Percentiles rank a stretch among this genome's conserved stretches.
Conservation (phyloP, 1,139 yeast species). For the Debaryomycetaceae sp. region DNA sequence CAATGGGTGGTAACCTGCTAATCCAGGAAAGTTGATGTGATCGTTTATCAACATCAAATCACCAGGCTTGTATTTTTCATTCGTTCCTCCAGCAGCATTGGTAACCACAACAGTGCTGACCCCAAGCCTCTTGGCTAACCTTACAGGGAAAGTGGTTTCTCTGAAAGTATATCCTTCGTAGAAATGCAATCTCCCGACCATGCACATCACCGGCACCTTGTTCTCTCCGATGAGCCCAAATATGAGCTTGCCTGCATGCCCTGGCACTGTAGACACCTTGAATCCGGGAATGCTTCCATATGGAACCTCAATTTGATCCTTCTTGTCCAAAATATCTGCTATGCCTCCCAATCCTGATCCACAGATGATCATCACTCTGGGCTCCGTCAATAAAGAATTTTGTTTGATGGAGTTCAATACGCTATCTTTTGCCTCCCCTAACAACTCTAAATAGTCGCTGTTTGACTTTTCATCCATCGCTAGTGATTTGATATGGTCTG, state of each 20-base stretch:
- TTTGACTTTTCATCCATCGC: too few relatives aligned
- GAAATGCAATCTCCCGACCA: conserved; percentile 90
- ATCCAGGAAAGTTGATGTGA: conserved; percentile 87
- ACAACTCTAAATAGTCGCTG: conserved; percentile 16
- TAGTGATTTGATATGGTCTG: too few relatives aligned
- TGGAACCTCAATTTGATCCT: conserved; percentile 48
- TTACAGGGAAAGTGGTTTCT: conserved; percentile 81
- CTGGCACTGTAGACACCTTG: conserved; percentile 76
- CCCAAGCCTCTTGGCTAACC: conserved; percentile 67
- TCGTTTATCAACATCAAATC: conserved; percentile 88
- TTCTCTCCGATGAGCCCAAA: conserved; percentile 73
- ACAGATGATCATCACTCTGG: conserved; percentile 77
- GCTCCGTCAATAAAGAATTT: conserved; percentile 28
- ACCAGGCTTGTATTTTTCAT: conserved; percentile 66
- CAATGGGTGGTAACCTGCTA: conserved; percentile 84
- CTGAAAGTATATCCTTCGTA: conserved; percentile 86
- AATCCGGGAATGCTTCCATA: conserved; percentile 80
- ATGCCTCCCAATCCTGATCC: conserved; percentile 95
- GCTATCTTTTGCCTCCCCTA: conserved; percentile 18
- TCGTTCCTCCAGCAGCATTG: conserved; percentile 93
- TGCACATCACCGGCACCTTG: conserved; percentile 78
- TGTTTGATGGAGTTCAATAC: conserved; percentile 12
- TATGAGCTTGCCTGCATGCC: conserved; percentile 81
- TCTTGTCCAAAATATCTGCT: conserved; percentile 48
- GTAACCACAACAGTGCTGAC: conserved; percentile 69